These are phyloP conservation scores for Ogataea pignaliae DNA, from an alignment of 805 yeast genomes.

Conservation along the genomic window DNA sequence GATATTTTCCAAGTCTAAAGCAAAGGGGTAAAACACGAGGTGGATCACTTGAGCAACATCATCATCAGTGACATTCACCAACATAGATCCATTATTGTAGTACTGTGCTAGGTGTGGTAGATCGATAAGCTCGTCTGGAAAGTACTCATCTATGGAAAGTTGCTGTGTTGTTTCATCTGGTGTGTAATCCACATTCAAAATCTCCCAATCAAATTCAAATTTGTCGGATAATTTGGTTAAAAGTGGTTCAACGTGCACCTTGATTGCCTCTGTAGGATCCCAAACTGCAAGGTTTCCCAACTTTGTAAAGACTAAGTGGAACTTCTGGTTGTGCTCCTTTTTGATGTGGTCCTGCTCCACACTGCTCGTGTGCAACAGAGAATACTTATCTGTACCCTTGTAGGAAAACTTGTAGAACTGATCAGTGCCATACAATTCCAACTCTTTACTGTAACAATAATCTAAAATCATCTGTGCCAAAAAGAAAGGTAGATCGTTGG, in stretches of 20 bases:
- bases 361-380: constrained; percentile 11
- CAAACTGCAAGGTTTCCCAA: constrained; percentile 11
- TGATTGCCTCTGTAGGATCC: constrained; percentile 18
- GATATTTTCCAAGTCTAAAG: constrained; percentile 16
- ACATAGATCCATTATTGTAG: constrained; percentile 7
- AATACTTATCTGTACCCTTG: constrained; percentile 1
- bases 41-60: constrained; percentile 4
- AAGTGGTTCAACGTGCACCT: constrained; percentile 8
- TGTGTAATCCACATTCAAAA: neutral
- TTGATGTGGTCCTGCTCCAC: neutral
- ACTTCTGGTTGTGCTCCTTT: neutral
- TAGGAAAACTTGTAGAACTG: constrained; percentile 15
- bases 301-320: constrained; percentile 9
- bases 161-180: neutral
- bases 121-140: constrained; percentile 21
- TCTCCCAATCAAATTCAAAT: constrained; percentile 9
- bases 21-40: constrained; percentile 24
- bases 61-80: neutral
- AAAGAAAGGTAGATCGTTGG: constrained; percentile 49
- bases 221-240: constrained; percentile 2
- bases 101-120: constrained; percentile 18
- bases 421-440: constrained; percentile 18
- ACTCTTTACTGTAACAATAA: constrained; percentile 27
- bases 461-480: constrained; percentile 37
- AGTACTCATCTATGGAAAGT: constrained; percentile 12